Evolutionary conservation across 192 early-diverging fungal genomes (phyloP).

Genomic region (Linnemannia hyalina): DNA sequence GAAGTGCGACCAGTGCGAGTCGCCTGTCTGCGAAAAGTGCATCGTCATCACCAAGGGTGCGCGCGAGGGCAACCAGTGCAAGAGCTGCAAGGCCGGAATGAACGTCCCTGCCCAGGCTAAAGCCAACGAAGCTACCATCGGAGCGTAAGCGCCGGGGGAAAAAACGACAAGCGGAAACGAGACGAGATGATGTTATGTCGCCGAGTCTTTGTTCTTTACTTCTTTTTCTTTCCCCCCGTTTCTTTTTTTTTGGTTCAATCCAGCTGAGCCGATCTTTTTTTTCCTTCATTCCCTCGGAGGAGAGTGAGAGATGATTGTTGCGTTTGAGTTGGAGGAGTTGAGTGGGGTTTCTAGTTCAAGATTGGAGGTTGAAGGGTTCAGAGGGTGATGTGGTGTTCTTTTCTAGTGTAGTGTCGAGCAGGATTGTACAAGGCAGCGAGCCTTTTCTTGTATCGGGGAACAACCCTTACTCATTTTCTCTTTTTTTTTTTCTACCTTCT

Average conservation of each 20-base stretch:
- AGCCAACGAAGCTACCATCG: conserved; percentile 5
- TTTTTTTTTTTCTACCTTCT: neutral
- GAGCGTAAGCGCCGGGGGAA: conserved; percentile 14
- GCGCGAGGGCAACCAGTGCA: conserved; percentile 50
- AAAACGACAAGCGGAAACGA: neutral
- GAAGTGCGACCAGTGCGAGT: conserved; percentile 43
- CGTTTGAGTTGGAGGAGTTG: neutral
- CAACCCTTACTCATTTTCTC: neutral
- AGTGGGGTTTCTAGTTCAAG: neutral
- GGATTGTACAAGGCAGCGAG: neutral
- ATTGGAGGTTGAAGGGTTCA: too few species aligned
- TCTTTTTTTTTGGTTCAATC: too few species aligned
- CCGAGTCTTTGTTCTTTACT: neutral
- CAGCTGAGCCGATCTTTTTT: neutral
- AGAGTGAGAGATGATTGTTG: neutral
- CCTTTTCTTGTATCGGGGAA: neutral
- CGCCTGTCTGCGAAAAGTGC: conserved; percentile 52
- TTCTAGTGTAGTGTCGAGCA: conserved; percentile 3
- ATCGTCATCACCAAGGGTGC: conserved; percentile 53
- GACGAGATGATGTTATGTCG: neutral
- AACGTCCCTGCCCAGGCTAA: neutral
- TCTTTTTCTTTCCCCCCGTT: neutral
- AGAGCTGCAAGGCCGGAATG: conserved; percentile 30
- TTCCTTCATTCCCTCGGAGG: neutral
- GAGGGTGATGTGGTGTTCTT: neutral